Conservation (phyloP, 2,329 filamentous ascomycete genomes). For the Xylariaceae sp. region DNA sequence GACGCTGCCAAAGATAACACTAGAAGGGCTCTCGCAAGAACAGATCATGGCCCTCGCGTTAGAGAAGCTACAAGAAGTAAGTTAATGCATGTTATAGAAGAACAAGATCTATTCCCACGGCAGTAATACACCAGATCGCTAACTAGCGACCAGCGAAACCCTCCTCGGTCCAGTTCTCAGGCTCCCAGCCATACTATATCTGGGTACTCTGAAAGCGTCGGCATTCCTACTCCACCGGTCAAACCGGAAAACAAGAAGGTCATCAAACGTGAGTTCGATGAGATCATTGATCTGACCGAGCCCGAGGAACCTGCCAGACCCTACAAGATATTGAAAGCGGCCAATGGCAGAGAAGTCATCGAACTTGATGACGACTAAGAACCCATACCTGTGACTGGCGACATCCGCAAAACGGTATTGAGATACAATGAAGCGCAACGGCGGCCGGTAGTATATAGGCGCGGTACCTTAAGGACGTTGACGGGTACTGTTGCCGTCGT, state of each 20-base stretch:
- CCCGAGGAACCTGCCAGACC: neutral
- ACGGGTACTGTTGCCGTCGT: no score
- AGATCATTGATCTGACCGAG: neutral
- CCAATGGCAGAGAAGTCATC: neutral
- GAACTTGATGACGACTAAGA: neutral
- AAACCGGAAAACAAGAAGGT: neutral
- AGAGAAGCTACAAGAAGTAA: neutral
- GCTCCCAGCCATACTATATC: no score
- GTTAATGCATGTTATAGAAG: neutral
- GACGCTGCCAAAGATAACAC: neutral
- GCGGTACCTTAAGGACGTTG: no score
- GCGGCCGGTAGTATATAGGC: no score
- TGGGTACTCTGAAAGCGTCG: no score
- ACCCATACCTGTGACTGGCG: neutral
- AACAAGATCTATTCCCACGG: no score
- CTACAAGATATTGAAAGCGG: neutral
- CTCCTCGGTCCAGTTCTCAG: no score
- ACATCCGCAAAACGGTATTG: no score
- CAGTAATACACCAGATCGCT: neutral
- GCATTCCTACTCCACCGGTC: neutral
- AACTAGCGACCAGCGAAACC: neutral
- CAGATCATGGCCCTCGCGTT: neutral
- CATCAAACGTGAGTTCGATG: neutral
- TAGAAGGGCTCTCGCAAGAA: neutral
- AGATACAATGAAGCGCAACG: no score